Conservation (phyloP, 2,329 filamentous ascomycete genomes). For the Calonectria henricotiae region DNA sequence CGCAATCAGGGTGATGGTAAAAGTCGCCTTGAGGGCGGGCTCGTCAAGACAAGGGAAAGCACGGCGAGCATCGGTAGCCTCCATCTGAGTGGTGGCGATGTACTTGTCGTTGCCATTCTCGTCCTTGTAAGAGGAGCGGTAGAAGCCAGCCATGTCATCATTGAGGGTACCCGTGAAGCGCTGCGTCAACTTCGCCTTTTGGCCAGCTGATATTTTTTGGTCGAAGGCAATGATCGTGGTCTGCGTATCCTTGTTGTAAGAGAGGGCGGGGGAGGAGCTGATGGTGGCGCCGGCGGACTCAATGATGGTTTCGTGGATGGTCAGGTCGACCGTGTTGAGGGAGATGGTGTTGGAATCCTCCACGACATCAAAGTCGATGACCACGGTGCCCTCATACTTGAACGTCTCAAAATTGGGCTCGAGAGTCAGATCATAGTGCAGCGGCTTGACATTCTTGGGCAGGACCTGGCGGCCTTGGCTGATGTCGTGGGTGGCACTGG, state of each 20-base stretch:
- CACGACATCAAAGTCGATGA: slow-evolving; percentile 89
- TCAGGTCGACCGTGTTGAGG: slow-evolving; percentile 89
- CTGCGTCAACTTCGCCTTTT: slow-evolving; percentile 77
- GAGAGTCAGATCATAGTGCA: slow-evolving; percentile 91
- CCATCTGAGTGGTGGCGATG: slow-evolving; percentile 95
- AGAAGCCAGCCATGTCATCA: slow-evolving; percentile 98
- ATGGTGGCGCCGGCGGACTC: slow-evolving; percentile 67
- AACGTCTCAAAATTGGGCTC: slow-evolving; percentile 93
- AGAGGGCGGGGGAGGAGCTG: slow-evolving; percentile 64
- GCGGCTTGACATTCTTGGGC: slow-evolving; percentile 92
- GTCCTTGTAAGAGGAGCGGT: slow-evolving; percentile 93
- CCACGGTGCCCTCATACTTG: slow-evolving; percentile 87
- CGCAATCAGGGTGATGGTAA: slow-evolving; percentile 91
- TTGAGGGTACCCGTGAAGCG: slow-evolving; percentile 85
- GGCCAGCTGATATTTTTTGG: slow-evolving; percentile 80
- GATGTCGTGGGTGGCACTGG: slow-evolving; percentile 50
- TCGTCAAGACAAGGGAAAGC: slow-evolving; percentile 98
- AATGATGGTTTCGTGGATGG: slow-evolving; percentile 78
- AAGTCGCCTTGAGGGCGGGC: slow-evolving; percentile 92
- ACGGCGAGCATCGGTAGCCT: slow-evolving; percentile 92
- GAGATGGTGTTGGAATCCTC: slow-evolving; percentile 90
- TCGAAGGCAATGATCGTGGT: slow-evolving; percentile 86
- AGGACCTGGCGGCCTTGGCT: slow-evolving; percentile 80
- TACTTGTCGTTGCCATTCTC: slow-evolving; percentile 84
- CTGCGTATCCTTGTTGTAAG: slow-evolving; percentile 85